phyloP scores from a whole-genome alignment of 257 asterid genomes.

The Anisodus acutangulus region DNA sequence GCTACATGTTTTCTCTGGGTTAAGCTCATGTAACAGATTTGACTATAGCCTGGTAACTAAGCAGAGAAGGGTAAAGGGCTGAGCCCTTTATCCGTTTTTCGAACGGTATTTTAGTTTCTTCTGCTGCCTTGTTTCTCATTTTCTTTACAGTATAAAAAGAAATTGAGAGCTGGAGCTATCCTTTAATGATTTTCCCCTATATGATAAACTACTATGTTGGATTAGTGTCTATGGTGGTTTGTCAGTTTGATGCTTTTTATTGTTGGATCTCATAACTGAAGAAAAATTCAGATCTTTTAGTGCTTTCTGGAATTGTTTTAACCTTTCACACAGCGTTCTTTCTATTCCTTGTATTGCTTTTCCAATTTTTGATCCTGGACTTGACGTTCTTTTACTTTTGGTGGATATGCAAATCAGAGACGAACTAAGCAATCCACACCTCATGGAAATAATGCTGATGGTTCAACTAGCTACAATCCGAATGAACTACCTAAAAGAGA shows the following conservation, averaged over 20 bases:
- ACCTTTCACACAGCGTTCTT: neutral
- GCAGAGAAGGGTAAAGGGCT: neutral
- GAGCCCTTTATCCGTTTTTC: neutral
- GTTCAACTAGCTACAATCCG: constrained; percentile 51
- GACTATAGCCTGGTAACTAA: constrained; percentile 16
- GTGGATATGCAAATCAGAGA: constrained; percentile 52
- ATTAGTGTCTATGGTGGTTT: constrained; percentile 9
- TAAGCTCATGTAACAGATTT: neutral
- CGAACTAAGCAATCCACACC: constrained; percentile 55
- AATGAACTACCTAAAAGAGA: constrained; percentile 48
- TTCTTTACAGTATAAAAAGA: neutral
- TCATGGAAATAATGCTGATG: constrained; percentile 45
- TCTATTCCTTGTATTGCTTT: constrained; percentile 9
- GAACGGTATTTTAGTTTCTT: neutral
- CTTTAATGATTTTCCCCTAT: neutral
- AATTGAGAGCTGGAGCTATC: neutral
- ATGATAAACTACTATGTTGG: constrained; percentile 5
- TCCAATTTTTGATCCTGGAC: neutral
- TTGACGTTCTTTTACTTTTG: constrained; percentile 18
- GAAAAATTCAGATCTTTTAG: neutral
- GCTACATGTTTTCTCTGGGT: neutral
- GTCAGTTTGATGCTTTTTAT: neutral
- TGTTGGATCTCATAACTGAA: neutral
- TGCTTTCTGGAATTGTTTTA: constrained; percentile 7
- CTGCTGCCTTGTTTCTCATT: neutral